Conservation (phyloP, 768 basidiomycete species). For the Tricholomella constricta region DNA sequence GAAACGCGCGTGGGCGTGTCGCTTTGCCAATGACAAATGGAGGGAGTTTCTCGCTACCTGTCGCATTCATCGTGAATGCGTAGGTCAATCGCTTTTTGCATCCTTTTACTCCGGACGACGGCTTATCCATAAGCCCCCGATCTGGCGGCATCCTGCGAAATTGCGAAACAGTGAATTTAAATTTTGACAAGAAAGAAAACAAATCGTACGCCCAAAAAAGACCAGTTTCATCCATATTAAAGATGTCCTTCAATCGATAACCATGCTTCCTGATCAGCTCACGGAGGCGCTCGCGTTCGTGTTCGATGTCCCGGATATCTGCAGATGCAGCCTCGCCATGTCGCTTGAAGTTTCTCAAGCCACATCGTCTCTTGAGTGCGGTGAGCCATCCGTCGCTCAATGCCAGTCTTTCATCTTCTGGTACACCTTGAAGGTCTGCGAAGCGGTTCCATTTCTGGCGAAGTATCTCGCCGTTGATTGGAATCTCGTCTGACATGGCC, state of each 20-base stretch:
- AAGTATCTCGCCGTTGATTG: constrained; percentile 37
- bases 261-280: constrained; percentile 27
- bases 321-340: constrained; percentile 39
- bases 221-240: constrained; percentile 38
- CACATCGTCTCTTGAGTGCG: constrained; percentile 24
- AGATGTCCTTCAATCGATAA: constrained; percentile 31
- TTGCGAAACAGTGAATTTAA: neutral
- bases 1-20: constrained; percentile 27
- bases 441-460: constrained; percentile 35
- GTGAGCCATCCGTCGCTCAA: constrained; percentile 39
- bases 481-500: constrained; percentile 31
- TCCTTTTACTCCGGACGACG: constrained; percentile 32
- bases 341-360: constrained; percentile 25
- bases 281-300: constrained; percentile 25
- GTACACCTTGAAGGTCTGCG: constrained; percentile 32
- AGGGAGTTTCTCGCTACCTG: constrained; percentile 31
- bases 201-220: constrained; percentile 29
- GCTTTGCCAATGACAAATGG: constrained; percentile 26
- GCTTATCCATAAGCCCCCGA: constrained; percentile 25
- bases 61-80: constrained; percentile 35
- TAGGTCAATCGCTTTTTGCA: constrained; percentile 34
- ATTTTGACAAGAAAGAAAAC: constrained; percentile 1
- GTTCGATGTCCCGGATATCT: constrained; percentile 19
- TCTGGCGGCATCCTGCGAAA: constrained; percentile 33
- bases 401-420: constrained; percentile 30